A percentile compares a stretch with the other conserved stretches of the same genome.
Conservation (phyloP, 108 stramenopile genomes). For the Asterionellopsis glacialis region DNA sequence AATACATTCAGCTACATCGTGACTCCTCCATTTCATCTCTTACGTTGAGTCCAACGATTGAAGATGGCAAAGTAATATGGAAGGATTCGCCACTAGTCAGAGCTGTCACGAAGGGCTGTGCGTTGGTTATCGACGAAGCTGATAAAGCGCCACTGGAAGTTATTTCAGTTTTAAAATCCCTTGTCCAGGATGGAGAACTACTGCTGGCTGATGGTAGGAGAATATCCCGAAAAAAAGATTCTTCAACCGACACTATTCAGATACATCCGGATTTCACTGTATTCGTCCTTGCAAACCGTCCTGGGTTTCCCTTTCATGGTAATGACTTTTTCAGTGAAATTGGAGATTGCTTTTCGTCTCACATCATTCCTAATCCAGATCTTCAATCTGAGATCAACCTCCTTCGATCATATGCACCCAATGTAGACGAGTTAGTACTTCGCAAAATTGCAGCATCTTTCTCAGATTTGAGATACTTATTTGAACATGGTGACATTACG, state of each 20-base stretch:
- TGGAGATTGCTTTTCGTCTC: conserved; percentile 72
- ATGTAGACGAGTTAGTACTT: conserved; percentile 31
- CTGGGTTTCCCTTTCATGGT: conserved; percentile 88
- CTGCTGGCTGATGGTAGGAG: conserved; percentile 72
- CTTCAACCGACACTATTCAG: conserved; percentile 22
- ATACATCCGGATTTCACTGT: conserved; percentile 78
- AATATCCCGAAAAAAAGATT: conserved; percentile 23
- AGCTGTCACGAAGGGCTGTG: conserved; percentile 67
- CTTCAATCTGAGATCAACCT: conserved; percentile 51
- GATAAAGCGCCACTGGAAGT: conserved; percentile 93
- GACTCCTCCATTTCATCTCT: conserved; percentile 82
- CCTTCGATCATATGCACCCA: conserved; percentile 63
- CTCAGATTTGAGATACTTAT: conserved; percentile 56
- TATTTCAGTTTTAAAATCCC: conserved; percentile 70
- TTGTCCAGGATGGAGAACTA: conserved; percentile 88
- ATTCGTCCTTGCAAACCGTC: conserved; percentile 82
- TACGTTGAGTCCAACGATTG: conserved; percentile 55
- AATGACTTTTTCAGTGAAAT: conserved; percentile 77
- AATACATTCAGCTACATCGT: conserved; percentile 92
- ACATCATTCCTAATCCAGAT: conserved; percentile 60
- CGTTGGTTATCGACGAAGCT: conserved; percentile 88
- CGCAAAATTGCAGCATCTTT: conserved; percentile 48
- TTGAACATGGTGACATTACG: conserved; percentile 54
- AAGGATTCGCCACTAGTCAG: conserved; percentile 80
- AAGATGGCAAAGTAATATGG: conserved; percentile 66